Conservation (phyloP, 2,329 filamentous ascomycete species). For the Aspergillus hiratsukae region DNA sequence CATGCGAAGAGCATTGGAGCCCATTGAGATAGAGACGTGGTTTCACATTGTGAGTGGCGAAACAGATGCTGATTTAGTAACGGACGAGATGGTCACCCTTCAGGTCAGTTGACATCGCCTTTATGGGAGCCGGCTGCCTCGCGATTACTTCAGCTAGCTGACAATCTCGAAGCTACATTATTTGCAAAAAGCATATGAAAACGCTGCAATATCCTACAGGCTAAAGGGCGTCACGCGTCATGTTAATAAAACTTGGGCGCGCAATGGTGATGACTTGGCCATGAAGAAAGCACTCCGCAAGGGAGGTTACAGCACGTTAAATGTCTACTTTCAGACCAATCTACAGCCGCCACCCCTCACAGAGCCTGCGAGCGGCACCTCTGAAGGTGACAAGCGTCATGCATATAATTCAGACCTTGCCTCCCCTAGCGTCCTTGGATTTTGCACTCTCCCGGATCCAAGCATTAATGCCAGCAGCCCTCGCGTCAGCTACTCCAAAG, state of each 20-base stretch:
- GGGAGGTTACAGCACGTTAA: conserved; percentile 52
- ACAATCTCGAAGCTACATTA: conserved; percentile 25
- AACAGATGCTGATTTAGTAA: conserved; percentile 23
- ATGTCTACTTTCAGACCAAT: conserved; percentile 58
- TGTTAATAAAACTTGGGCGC: conserved; percentile 53
- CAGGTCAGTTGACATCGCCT: conserved; percentile 27
- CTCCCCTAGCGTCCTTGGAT: conserved; percentile 45
- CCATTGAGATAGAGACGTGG: conserved; percentile 39
- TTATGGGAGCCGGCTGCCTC: not conserved
- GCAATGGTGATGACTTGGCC: conserved; percentile 42
- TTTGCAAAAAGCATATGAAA: conserved; percentile 45
- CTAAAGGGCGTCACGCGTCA: conserved; percentile 48
- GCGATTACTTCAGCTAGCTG: not conserved
- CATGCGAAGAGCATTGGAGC: conserved; percentile 14
- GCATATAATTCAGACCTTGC: conserved; percentile 11
- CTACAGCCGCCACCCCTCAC: conserved; percentile 32
- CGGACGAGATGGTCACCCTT: conserved; percentile 30
- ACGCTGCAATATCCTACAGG: conserved; percentile 46
- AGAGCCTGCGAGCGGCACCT: conserved; percentile 12
- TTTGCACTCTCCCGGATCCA: conserved; percentile 48
- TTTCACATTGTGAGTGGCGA: conserved; percentile 40
- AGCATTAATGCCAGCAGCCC: conserved; percentile 36
- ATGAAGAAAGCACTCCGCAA: conserved; percentile 53
- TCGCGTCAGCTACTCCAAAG: conserved; percentile 42
- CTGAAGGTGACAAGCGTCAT: conserved; percentile 23